These are phyloP conservation scores for Fomes fomentarius DNA, from an alignment of 1,284 basidiomycete genomes.

Conservation along the genomic window DNA sequence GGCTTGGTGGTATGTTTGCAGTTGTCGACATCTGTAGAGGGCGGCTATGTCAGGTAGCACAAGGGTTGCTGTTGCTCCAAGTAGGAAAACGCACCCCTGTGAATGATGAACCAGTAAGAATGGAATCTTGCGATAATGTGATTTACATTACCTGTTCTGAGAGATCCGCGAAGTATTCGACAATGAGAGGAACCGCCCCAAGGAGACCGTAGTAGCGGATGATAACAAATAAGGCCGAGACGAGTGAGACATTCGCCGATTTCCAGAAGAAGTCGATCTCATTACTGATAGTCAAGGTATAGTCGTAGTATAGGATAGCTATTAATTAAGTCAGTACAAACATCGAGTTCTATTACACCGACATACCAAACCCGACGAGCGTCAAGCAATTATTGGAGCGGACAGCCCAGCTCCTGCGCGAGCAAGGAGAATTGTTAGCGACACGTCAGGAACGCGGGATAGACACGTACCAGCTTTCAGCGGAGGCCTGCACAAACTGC, in stretches of 20 bases:
- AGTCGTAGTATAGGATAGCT: constrained; percentile 29
- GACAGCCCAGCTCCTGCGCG: constrained; percentile 11
- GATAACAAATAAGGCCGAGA: constrained; percentile 19
- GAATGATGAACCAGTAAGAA: background rate
- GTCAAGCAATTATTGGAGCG: constrained; percentile 14
- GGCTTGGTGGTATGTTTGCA: constrained; percentile 20
- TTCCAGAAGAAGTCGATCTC: constrained; percentile 27
- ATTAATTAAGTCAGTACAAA: background rate
- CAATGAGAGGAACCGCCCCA: constrained; percentile 15
- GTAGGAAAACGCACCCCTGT: constrained; percentile 3
- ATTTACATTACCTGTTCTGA: constrained; percentile 14
- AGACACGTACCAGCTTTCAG: constrained; percentile 18
- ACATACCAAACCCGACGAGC: constrained; percentile 13
- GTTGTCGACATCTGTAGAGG: constrained; percentile 11
- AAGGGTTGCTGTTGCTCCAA: too few species aligned
- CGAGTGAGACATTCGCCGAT: constrained; percentile 11
- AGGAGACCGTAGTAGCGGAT: constrained; percentile 21
- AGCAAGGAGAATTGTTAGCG: constrained; percentile 16
- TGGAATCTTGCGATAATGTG: background rate
- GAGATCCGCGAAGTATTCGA: constrained; percentile 19
- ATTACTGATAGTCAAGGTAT: constrained; percentile 14
- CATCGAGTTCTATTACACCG: background rate
- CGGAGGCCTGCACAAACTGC: constrained; percentile 9
- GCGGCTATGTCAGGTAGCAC: background rate
- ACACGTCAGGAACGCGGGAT: background rate